phyloP scores from a whole-genome alignment of 2,329 filamentous ascomycete genomes.

The Cryphonectria naterciae region DNA sequence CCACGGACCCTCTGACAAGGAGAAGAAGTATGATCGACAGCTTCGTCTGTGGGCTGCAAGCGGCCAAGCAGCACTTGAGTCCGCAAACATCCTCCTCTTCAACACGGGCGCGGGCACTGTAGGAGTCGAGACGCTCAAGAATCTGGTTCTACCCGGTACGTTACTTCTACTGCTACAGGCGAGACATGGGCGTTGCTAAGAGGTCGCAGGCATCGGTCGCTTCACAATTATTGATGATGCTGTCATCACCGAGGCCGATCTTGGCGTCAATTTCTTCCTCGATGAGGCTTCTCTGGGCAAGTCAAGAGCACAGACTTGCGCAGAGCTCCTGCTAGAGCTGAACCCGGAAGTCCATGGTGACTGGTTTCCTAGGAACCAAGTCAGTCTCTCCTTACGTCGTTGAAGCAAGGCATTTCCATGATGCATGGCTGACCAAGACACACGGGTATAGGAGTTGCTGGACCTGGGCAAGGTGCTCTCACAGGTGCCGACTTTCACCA shows the following conservation, averaged over 20 bases:
- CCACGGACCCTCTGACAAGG: constrained; percentile 61
- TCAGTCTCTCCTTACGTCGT: constrained; percentile 32
- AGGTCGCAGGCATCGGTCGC: constrained; percentile 70
- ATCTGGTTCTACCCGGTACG: constrained; percentile 85
- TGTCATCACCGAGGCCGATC: constrained; percentile 76
- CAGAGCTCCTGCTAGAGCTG: constrained; percentile 78
- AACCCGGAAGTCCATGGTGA: constrained; percentile 89
- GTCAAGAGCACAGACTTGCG: constrained; percentile 77
- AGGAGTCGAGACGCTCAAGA: constrained; percentile 91
- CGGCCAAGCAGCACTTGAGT: constrained; percentile 87
- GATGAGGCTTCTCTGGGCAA: constrained; percentile 78
- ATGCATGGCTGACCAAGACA: constrained; percentile 27
- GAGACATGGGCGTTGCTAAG: neutral
- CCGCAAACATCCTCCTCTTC: constrained; percentile 86
- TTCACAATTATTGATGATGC: constrained; percentile 90
- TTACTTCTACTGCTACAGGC: neutral
- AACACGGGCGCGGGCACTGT: constrained; percentile 87
- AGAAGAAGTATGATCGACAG: constrained; percentile 90
- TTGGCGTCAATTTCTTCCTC: constrained; percentile 97
- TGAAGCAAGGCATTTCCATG: neutral
- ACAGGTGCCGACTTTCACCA: constrained; percentile 50
- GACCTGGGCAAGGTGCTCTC: constrained; percentile 42
- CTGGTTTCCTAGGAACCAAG: constrained; percentile 61
- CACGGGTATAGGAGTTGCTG: constrained; percentile 22
- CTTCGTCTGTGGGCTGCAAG: constrained; percentile 92